Evolutionary conservation across 1,284 basidiomycete genomes (phyloP), one percentile per base, ranked within the genome.

Genomic region (Rhodotorula sp.): DNA sequence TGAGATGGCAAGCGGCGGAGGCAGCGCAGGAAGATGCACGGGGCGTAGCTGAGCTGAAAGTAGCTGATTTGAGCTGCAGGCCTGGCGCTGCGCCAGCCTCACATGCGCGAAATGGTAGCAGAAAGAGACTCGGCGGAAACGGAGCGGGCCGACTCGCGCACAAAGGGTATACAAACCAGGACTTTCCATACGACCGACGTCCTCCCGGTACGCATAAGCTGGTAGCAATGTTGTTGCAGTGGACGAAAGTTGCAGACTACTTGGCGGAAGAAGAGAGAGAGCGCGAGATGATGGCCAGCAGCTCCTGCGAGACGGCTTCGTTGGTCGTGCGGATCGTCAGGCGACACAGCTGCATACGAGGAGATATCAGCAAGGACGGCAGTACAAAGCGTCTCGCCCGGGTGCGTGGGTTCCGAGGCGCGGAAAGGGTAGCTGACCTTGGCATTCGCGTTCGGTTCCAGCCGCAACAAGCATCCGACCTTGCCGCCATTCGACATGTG

Each of bases 241-340:
- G 26, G 20, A 58, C 21, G 57, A 21, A 31, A 39, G 15, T 20
- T 34, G 20, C 10, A 12, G 3, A 15, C 67, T 66, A 72, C 67
- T 73, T 71, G 7, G 12, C 26, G 23, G 66, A 57, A 1, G 54
- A 26, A 74, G 48, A 15, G 66, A 12, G 31, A 49, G 3, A 70
- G n/a, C 54, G n/a, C n/a, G n/a, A 64, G 14, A 76, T 56, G 14
- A 64, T 46, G 5, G 67, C 58, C 47, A 93, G 86, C 60, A 95
- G 86, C 82, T 94, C 91, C 3, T 84, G 81, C 52, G 94, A 93
- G 15, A 97, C 93, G 49, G 90, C 86, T 81, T 96, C 95, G 68
- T 96, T 97, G 3, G 97, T 98, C 79, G 94, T 96, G 78, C 97
- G 87, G 58, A 98, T 87, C 14, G 97, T 99, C 71, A 99, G 81